Percentiles rank a stretch among this genome's conserved stretches.
Conservation (phyloP, 106 monocot genomes). For the Ottelia alismoides region DNA sequence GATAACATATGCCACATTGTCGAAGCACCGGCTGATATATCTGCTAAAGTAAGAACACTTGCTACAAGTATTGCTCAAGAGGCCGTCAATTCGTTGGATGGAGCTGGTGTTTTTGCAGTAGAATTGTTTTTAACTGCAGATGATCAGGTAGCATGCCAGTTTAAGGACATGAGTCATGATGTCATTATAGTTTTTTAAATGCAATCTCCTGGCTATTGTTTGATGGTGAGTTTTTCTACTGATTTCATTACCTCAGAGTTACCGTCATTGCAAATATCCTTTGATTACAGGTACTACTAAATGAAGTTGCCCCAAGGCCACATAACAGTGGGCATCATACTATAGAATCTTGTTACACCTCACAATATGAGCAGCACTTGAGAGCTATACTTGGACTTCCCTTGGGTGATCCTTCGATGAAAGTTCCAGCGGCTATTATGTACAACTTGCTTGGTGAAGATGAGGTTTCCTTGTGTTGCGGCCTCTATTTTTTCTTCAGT, state of each 20-base stretch:
- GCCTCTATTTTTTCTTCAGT: too few relatives aligned
- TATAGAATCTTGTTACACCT: conserved; percentile 95
- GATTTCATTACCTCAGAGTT: too few relatives aligned
- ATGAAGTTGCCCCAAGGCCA: conserved; percentile 99
- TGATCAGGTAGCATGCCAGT: conserved; percentile 60
- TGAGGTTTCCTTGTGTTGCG: too few relatives aligned
- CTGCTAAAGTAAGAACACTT: conserved; percentile 46
- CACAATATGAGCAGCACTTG: conserved; percentile 95
- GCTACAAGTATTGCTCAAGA: conserved; percentile 56
- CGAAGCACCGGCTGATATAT: conserved; percentile 82
- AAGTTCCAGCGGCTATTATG: conserved; percentile 83
- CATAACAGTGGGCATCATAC: conserved; percentile 99
- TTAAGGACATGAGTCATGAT: too few relatives aligned
- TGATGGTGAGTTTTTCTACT: too few relatives aligned
- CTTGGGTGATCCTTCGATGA: conserved; percentile 90
- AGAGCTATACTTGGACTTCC: conserved; percentile 90
- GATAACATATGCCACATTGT: conserved; percentile 96
- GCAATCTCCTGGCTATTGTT: too few relatives aligned
- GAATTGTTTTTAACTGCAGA: conserved; percentile 84
- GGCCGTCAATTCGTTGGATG: conserved; percentile 73
- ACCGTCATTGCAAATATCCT: too few relatives aligned
- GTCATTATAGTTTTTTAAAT: too few relatives aligned
- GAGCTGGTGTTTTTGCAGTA: conserved; percentile 92
- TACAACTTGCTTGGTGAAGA: conserved; percentile 95
- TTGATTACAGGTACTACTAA: conserved; percentile 68